Evolutionary conservation across 768 basidiomycete species (phyloP).

Genomic region (Hericium alpestre): DNA sequence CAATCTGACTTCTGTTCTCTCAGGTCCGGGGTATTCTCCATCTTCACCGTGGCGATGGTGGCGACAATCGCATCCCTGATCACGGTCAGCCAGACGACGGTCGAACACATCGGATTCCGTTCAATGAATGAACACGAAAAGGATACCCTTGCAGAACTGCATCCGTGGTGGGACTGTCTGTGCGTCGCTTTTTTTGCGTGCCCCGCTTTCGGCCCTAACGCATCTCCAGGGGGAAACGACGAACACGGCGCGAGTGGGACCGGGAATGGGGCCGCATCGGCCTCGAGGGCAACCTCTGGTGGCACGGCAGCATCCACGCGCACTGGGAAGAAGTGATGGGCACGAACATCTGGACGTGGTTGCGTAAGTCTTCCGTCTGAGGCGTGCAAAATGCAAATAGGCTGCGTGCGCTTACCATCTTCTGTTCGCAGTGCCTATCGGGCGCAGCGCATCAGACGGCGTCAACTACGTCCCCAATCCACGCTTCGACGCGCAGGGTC

Average conservation of each 20-base stretch:
- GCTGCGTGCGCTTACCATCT: neutral
- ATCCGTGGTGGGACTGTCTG: constrained; percentile 45
- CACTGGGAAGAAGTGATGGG: constrained; percentile 88
- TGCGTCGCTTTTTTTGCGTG: constrained; percentile 20
- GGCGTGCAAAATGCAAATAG: neutral
- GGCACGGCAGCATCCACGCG: constrained; percentile 46
- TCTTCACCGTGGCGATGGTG: constrained; percentile 57
- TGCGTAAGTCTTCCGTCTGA: constrained; percentile 46
- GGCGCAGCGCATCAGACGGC: constrained; percentile 48
- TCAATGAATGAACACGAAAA: constrained; percentile 58
- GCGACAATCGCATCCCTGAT: constrained; percentile 53
- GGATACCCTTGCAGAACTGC: constrained; percentile 35
- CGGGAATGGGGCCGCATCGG: constrained; percentile 70
- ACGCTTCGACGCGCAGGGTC: constrained; percentile 59
- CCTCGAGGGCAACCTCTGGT: constrained; percentile 82
- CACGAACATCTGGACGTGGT: constrained; percentile 52
- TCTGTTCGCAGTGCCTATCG: constrained; percentile 31
- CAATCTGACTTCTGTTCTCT: neutral
- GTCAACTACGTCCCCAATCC: constrained; percentile 58
- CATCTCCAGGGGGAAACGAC: constrained; percentile 37
- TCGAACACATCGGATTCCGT: constrained; percentile 59
- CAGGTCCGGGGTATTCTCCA: constrained; percentile 58
- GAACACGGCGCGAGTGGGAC: constrained; percentile 47
- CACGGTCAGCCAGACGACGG: constrained; percentile 58
- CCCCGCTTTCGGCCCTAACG: neutral